Percentiles rank a stretch among this genome's conserved stretches.
These are phyloP conservation scores for Talaromyces sp. DNA, from an alignment of 2,329 filamentous ascomycete genomes.

Conservation along the genomic window DNA sequence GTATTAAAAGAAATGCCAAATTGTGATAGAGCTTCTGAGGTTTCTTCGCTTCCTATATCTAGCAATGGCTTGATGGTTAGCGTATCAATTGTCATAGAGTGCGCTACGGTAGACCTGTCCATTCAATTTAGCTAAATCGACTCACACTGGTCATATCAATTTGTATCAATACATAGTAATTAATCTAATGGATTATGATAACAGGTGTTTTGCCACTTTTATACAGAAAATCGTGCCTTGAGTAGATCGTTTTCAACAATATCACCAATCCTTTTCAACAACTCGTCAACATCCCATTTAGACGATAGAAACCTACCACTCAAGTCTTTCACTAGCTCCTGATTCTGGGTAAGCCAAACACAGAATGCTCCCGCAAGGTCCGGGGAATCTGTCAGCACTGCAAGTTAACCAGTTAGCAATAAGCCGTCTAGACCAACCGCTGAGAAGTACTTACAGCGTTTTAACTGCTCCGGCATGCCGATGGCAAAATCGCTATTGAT, in stretches of 20 bases:
- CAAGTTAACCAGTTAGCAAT: slow-evolving; percentile 3
- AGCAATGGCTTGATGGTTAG: too few species aligned
- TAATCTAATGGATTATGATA: too few species aligned
- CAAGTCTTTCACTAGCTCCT: slow-evolving; percentile 9
- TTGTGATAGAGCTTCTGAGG: not conserved
- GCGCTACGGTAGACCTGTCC: too few species aligned
- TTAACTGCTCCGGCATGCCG: slow-evolving; percentile 21
- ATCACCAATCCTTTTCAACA: slow-evolving; percentile 15
- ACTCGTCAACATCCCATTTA: slow-evolving; percentile 18
- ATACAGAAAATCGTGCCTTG: slow-evolving; percentile 9
- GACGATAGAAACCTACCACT: slow-evolving; percentile 18
- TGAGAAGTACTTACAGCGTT: slow-evolving; percentile 8
- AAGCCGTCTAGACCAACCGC: not conserved
- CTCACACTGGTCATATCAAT: too few species aligned
- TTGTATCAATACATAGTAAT: too few species aligned
- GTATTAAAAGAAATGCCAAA: not conserved
- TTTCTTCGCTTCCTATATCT: not conserved
- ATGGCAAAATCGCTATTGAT: slow-evolving; percentile 32
- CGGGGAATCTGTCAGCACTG: slow-evolving; percentile 20
- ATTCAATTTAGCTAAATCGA: too few species aligned
- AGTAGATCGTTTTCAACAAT: slow-evolving; percentile 17
- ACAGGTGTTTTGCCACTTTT: not conserved
- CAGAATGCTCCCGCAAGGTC: slow-evolving; percentile 22
- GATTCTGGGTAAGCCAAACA: slow-evolving; percentile 19
- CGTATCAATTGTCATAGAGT: too few species aligned